Evolutionary conservation across 140 eudicot genomes (phyloP).

Genomic region (Cichorium intybus): DNA sequence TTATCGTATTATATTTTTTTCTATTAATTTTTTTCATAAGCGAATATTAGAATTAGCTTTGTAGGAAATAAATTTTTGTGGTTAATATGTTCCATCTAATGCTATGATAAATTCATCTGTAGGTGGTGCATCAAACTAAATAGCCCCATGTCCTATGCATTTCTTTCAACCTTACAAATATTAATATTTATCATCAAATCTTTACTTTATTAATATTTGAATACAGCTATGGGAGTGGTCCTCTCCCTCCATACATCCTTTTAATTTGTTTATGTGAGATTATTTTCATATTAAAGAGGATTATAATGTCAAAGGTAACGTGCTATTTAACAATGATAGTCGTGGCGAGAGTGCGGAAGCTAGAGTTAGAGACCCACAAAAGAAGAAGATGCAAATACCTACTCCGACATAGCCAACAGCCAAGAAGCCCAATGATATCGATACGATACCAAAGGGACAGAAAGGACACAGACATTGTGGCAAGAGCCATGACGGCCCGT

Average conservation of each 20-base stretch:
- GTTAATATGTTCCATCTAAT: slow-evolving; percentile 7
- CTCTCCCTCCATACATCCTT: not conserved
- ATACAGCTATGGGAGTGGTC: not conserved
- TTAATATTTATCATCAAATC: not conserved
- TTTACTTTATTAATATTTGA: not conserved
- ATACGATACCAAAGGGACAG: too few species aligned
- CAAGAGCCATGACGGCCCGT: too few species aligned
- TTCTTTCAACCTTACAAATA: slow-evolving; percentile 27
- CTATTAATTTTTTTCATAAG: not conserved
- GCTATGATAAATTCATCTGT: not conserved
- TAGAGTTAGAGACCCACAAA: too few species aligned
- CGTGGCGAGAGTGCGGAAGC: too few species aligned
- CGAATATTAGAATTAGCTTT: not conserved
- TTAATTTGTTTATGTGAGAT: not conserved
- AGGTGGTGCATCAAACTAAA: slow-evolving; percentile 30
- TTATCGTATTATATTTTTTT: too few species aligned
- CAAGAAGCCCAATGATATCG: too few species aligned
- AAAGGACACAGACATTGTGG: too few species aligned
- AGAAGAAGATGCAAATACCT: too few species aligned
- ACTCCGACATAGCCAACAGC: too few species aligned
- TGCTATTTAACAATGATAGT: slow-evolving; percentile 9
- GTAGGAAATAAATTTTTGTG: slow-evolving; percentile 1
- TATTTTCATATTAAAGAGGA: not conserved
- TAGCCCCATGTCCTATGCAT: slow-evolving; percentile 16
- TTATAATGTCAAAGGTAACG: not conserved